Evolutionary conservation across 192 early-diverging fungal species (phyloP), one percentile per base, ranked within the genome.

Genomic region (Coemansia asiatica): DNA sequence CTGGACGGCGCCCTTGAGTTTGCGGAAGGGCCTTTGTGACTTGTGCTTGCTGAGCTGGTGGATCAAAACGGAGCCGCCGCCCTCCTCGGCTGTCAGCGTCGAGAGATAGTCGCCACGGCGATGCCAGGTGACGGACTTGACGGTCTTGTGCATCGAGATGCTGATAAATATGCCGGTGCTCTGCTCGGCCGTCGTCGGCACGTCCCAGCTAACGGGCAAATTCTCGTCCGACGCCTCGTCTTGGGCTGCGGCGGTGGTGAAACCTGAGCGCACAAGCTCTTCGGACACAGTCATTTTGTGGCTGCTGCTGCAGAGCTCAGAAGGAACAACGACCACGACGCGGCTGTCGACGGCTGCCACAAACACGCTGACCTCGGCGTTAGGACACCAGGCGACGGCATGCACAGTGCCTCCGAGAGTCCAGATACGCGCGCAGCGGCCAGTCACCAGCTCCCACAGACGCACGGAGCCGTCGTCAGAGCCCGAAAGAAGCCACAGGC

Each of bases 81-180:
- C 85, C 71, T 88, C 91, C 65, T 96, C 90, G 1, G 94, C 87
- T 1, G 88, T 87, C 18, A 96, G 87, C 26, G 92, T 91, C 1
- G 92, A 85, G 82, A 98, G 88, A 77, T 99, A 98, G 79, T 99
- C 94, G 61, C 97, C 97, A 73, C 92, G 95, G 56, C 92, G 84
- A 78, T 99, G 97, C 97, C 97, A 99, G 26, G 85, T 84, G 46
- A 99, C 76, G 59, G 89, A 86, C 64, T 90, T 95, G 31, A 95
- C 90, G 12, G 82, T 72, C 62, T 86, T 77, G 63, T 69, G 69
- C 71, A 89, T 86, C 21, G 78, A 53, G 19, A 90, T 57, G 38
- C 72, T 56, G 1, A 91, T 68, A 50, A 79, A 74, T 23, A 75
- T 61, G 33, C 76, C 76, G 16, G 67, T 18, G 8, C 67, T 63